A percentile compares a stretch with the other conserved stretches of the same genome.
Evolutionary conservation across 2,329 filamentous ascomycete genomes (phyloP).

Genomic region (Colletotrichum salicis): DNA sequence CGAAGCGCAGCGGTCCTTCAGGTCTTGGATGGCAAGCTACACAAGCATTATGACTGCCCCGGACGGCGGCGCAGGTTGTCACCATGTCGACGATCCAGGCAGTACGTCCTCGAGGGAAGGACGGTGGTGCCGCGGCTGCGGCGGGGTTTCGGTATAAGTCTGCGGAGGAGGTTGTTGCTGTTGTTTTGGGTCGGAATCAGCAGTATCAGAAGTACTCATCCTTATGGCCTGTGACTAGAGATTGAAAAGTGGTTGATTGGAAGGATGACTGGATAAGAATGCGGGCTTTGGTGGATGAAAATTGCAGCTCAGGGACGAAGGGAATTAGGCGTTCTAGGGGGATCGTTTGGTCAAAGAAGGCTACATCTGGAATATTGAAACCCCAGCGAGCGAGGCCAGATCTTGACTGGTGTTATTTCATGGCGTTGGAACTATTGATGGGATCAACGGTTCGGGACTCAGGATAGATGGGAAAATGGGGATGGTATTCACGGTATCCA

Average conservation of each 20-base stretch:
- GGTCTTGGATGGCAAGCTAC: slow-evolving; percentile 21
- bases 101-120: neutral
- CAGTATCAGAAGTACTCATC: slow-evolving; percentile 6
- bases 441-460: neutral
- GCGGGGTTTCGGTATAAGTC: neutral
- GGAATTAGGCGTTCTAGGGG: neutral
- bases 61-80: slow-evolving; percentile 27
- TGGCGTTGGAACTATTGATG: no score
- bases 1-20: neutral
- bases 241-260: neutral
- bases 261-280: neutral
- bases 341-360: neutral
- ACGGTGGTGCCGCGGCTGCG: neutral
- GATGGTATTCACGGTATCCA: neutral
- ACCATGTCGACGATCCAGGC: slow-evolving; percentile 21
- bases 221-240: neutral
- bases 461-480: neutral
- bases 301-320: neutral
- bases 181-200: slow-evolving; percentile 5
- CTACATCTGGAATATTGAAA: neutral
- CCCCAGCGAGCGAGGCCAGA: neutral
- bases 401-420: no score
- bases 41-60: slow-evolving; percentile 30
- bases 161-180: slow-evolving; percentile 2
- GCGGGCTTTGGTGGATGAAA: neutral